Conservation (phyloP, 2,329 filamentous ascomycete genomes). For the Huntiella savannae region DNA sequence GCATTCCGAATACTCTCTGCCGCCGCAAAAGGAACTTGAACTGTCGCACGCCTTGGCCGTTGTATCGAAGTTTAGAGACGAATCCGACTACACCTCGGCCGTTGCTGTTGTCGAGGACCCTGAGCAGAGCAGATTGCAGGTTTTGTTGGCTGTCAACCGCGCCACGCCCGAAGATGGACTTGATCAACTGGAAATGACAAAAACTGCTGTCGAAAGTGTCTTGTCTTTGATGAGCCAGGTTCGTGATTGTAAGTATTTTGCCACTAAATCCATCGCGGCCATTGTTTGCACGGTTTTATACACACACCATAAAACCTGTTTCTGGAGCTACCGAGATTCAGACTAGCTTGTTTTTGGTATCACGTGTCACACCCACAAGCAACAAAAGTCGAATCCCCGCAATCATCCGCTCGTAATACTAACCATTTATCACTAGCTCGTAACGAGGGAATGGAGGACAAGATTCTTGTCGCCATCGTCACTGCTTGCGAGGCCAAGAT, state of each 20-base stretch:
- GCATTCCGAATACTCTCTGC: constrained; percentile 3
- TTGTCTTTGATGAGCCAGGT: constrained; percentile 8
- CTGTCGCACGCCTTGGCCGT: constrained; percentile 9
- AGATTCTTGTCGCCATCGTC: constrained; percentile 7
- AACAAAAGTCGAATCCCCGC: too few species aligned
- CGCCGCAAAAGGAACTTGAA: constrained; percentile 9
- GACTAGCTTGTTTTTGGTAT: background rate
- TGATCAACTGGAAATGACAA: constrained; percentile 3
- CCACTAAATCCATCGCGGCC: background rate
- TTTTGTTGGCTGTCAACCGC: constrained; percentile 9
- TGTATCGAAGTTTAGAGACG: constrained; percentile 10
- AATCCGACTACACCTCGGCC: constrained; percentile 10
- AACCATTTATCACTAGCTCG: background rate
- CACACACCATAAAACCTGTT: background rate
- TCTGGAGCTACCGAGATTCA: too few species aligned
- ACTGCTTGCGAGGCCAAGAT: constrained; percentile 9
- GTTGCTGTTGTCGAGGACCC: constrained; percentile 9
- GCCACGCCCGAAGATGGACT: constrained; percentile 8
- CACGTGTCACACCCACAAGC: background rate
- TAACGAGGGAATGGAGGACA: constrained; percentile 9
- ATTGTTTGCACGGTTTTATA: background rate
- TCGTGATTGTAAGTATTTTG: constrained; percentile 8
- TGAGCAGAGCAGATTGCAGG: constrained; percentile 1
- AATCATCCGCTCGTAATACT: too few species aligned
- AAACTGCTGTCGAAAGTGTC: constrained; percentile 5